Conservation (phyloP, 441 rosid genomes). For the Viola pubescens region DNA sequence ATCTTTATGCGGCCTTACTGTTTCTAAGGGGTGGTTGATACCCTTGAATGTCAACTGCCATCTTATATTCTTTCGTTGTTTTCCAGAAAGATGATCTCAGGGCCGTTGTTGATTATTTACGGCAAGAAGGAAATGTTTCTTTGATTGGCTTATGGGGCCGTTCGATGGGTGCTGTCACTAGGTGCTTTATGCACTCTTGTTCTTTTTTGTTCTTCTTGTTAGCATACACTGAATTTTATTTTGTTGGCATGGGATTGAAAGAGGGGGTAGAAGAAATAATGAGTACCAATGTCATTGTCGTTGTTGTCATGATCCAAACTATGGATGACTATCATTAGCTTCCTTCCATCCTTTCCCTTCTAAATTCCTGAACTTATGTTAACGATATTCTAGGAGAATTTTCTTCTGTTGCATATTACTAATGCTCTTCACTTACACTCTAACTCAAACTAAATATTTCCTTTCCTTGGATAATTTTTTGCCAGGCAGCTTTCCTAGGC, state of each 20-base stretch:
- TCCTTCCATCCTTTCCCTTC: no score
- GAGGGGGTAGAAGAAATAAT: no score
- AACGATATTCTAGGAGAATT: no score
- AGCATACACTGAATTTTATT: no score
- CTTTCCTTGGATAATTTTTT: neutral
- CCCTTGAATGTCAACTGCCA: constrained; percentile 12
- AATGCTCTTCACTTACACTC: no score
- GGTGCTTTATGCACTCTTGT: constrained; percentile 35
- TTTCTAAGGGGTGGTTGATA: constrained; percentile 9
- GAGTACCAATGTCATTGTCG: no score
- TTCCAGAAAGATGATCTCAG: constrained; percentile 89
- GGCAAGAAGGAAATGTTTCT: constrained; percentile 88
- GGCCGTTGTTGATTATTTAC: constrained; percentile 75
- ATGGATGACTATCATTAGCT: no score
- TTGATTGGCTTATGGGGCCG: constrained; percentile 98
- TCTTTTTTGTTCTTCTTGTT: neutral
- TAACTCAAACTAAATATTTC: no score
- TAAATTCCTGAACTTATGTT: no score
- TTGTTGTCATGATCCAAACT: no score
- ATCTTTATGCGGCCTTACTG: neutral
- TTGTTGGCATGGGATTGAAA: no score
- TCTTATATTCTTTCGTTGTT: constrained; percentile 21
- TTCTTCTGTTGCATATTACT: no score
- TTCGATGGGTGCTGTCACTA: constrained; percentile 97
- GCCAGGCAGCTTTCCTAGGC: constrained; percentile 1